A percentile compares a stretch with the other conserved stretches of the same genome.
Evolutionary conservation across 2,329 filamentous ascomycete genomes (phyloP).

Genomic region (Stachybotrys elegans): DNA sequence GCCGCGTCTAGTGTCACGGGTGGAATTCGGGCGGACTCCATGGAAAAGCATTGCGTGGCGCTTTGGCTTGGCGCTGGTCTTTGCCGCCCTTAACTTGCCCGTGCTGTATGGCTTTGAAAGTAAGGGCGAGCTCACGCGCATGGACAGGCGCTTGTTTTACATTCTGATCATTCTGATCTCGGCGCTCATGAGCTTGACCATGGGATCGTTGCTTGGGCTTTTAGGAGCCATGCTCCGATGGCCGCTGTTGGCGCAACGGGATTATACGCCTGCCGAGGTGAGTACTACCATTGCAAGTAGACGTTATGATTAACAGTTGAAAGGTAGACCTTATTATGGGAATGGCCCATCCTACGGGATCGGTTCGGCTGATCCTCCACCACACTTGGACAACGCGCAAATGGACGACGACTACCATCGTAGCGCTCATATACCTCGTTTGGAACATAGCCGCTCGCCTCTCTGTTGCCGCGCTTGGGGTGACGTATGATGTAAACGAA

Average conservation of each 20-base stretch:
- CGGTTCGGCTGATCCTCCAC: not conserved
- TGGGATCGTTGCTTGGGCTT: not conserved
- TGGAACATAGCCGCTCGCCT: not conserved
- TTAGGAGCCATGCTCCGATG: not conserved
- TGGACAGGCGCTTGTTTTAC: not conserved
- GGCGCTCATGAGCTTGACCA: not conserved
- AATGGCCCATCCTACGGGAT: not conserved
- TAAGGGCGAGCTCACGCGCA: not conserved
- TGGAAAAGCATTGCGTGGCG: not conserved
- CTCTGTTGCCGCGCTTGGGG: not conserved
- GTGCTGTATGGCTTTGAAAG: not conserved
- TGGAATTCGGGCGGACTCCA: not conserved
- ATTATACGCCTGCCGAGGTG: conserved; percentile 1
- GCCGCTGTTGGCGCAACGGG: not conserved
- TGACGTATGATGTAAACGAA: not conserved
- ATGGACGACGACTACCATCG: not conserved
- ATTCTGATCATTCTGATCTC: not conserved
- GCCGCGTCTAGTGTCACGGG: not conserved
- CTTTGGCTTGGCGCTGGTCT: not conserved
- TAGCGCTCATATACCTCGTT: not conserved
- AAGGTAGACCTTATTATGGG: not conserved
- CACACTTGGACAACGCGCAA: not conserved
- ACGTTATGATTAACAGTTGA: not conserved
- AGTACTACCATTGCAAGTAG: not conserved
- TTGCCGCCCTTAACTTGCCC: not conserved